Evolutionary conservation across 257 asterid species (phyloP).

Genomic region (Solanum ossicruentum): DNA sequence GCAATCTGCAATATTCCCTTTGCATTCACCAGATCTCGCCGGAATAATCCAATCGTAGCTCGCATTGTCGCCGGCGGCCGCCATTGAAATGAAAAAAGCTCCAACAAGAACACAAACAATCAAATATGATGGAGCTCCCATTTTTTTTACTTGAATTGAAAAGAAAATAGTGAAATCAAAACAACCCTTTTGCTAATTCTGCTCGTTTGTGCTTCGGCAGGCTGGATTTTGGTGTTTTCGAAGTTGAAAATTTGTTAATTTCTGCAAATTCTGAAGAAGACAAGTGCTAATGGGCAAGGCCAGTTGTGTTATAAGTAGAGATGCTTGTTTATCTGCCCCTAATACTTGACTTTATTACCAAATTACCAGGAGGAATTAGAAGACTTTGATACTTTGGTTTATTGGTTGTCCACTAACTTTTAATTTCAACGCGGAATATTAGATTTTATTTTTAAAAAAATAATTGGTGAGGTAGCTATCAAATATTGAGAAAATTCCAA

Average conservation of each 20-base stretch:
- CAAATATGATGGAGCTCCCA: constrained; percentile 1
- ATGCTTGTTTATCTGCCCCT: not conserved
- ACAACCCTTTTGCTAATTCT: not conserved
- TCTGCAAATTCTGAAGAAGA: not conserved
- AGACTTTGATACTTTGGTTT: not conserved
- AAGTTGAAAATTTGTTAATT: not conserved
- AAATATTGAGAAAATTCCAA: not conserved
- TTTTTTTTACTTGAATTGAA: not conserved
- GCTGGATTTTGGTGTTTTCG: not conserved
- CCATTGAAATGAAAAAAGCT: constrained; percentile 5
- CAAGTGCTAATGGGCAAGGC: not conserved
- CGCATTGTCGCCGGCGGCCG: constrained; percentile 34
- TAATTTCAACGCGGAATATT: constrained; percentile 3
- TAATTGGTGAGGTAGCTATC: not conserved
- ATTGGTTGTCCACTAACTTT: constrained; percentile 10
- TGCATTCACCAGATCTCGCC: constrained; percentile 27
- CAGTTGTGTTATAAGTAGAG: not conserved
- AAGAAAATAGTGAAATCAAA: not conserved
- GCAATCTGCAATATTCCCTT: constrained; percentile 50
- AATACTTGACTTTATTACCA: not conserved
- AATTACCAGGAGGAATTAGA: constrained; percentile 1
- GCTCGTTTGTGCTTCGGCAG: not conserved
- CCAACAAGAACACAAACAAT: not conserved
- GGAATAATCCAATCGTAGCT: constrained; percentile 44
- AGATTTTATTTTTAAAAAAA: not conserved